phyloP scores from a whole-genome alignment of 1,284 basidiomycete genomes.

The Malassezia obtusa region DNA sequence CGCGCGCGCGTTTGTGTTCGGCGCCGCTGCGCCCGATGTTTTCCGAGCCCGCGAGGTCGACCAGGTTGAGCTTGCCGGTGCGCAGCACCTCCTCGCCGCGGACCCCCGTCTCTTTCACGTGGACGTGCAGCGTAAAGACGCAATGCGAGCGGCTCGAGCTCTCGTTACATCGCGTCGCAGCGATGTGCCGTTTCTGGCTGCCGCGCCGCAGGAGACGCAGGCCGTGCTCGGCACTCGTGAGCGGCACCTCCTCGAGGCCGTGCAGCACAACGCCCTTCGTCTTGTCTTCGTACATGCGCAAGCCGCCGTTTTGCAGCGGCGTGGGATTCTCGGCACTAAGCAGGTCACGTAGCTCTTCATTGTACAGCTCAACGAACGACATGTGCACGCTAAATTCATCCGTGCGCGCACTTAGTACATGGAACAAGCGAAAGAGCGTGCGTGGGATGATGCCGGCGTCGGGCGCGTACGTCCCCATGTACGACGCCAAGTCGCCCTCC shows the following conservation, averaged over 20 bases:
- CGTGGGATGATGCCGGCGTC: slow-evolving; percentile 97
- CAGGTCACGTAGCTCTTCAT: slow-evolving; percentile 70
- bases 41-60: slow-evolving; percentile 93
- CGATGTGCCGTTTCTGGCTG: slow-evolving; percentile 80
- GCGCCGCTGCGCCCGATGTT: slow-evolving; percentile 94
- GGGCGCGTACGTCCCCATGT: slow-evolving; percentile 69
- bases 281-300: slow-evolving; percentile 75
- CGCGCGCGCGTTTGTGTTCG: slow-evolving; percentile 83
- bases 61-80: slow-evolving; percentile 91
- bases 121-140: slow-evolving; percentile 91
- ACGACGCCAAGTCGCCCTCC: slow-evolving; percentile 46
- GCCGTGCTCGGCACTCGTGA: slow-evolving; percentile 74
- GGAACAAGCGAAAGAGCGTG: slow-evolving; percentile 81
- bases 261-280: slow-evolving; percentile 72
- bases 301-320: slow-evolving; percentile 1
- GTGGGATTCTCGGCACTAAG: slow-evolving; percentile 57
- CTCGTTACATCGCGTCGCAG: slow-evolving; percentile 95
- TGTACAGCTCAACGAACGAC: slow-evolving; percentile 95
- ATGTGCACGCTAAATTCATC: slow-evolving; percentile 84
- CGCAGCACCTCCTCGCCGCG: slow-evolving; percentile 75
- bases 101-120: slow-evolving; percentile 69
- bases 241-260: slow-evolving; percentile 80
- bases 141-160: slow-evolving; percentile 94
- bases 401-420: slow-evolving; percentile 63
- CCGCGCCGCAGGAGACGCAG: slow-evolving; percentile 76